Percentiles rank a stretch among this genome's conserved stretches.
Evolutionary conservation across 345 rosid species (phyloP).

Genomic region (Limnanthes douglasii): DNA sequence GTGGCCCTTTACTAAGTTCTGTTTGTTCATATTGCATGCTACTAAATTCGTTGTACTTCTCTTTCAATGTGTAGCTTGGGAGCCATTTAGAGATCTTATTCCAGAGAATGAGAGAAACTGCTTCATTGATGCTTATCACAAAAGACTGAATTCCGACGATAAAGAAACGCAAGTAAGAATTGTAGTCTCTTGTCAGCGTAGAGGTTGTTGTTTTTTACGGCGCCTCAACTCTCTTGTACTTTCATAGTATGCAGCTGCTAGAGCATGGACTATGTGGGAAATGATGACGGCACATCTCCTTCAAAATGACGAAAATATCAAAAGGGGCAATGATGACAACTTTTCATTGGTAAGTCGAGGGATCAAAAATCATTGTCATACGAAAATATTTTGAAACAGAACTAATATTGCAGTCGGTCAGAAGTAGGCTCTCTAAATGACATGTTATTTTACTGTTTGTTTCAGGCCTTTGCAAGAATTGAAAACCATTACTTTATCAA

Average conservation of each 20-base stretch:
- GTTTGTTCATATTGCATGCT: background rate
- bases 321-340: constrained; percentile 74
- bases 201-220: no score
- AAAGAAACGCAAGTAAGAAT: constrained; percentile 69
- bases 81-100: constrained; percentile 81
- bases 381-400: background rate
- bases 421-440: background rate
- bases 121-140: constrained; percentile 59
- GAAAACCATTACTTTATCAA: constrained; percentile 87
- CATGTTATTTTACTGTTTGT: background rate
- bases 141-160: constrained; percentile 62
- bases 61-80: constrained; percentile 56
- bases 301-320: constrained; percentile 64
- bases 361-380: no score
- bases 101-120: constrained; percentile 70
- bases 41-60: background rate
- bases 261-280: constrained; percentile 98
- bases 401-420: no score
- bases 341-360: constrained; percentile 70
- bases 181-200: constrained; percentile 3
- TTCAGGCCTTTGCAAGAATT: constrained; percentile 97
- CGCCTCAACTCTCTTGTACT: constrained; percentile 7
- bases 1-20: no score
- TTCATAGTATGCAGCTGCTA: constrained; percentile 76
- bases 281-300: constrained; percentile 90